Evolutionary conservation across 139 green algal genomes (phyloP), one percentile per base, ranked within the genome.

Genomic region (Spirogloea muscicola): DNA sequence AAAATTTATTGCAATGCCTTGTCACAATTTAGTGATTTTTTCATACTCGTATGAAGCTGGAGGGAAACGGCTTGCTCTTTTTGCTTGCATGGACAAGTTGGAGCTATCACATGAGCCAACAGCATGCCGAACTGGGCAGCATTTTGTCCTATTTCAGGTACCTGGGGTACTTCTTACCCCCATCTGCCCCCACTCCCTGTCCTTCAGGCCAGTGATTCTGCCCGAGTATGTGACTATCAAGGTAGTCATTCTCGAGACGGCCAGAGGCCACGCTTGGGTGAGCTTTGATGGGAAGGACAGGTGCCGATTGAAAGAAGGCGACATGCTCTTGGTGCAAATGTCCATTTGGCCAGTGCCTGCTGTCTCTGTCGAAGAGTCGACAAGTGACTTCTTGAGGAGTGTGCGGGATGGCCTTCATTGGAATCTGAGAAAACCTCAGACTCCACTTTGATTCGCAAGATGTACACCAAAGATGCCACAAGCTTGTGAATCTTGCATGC

Each of bases 181-280:
- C 49, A 92, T 97, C 70, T 97, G 94, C 81, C 93, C 93, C 0
- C 94, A 98, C 85, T 95, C 89, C 25, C 89, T 98, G 6, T 93
- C 86, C 62, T 98, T 98, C 89, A 82, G 88, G 4, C 88, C 88
- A 6, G 67, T 92, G 27, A 76, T 93, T 3, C 82, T 92, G 49
- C 87, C 89, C 4, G 89, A 91, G 40, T 80, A 85, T 48, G 84
- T 91, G 27, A 82, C 76, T 31, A 73, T 93, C 40, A 72, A 85
- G 4, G 72, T 96, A 2, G 84, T 91, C 82, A 89, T 96, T 2
- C 89, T 90, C 0, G 29, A 59, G 34, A 79, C 89, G 55, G 86
- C 77, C 60, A 84, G 91, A 6, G 68, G 64, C 39, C 76, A 88
- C 44, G 85, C 89, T 71, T 96, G 84, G 79, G 91, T 83, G 70